A percentile compares a stretch with the other conserved stretches of the same genome.
phyloP scores from a whole-genome alignment of 805 yeast genomes.

The Millerozyma miso region DNA sequence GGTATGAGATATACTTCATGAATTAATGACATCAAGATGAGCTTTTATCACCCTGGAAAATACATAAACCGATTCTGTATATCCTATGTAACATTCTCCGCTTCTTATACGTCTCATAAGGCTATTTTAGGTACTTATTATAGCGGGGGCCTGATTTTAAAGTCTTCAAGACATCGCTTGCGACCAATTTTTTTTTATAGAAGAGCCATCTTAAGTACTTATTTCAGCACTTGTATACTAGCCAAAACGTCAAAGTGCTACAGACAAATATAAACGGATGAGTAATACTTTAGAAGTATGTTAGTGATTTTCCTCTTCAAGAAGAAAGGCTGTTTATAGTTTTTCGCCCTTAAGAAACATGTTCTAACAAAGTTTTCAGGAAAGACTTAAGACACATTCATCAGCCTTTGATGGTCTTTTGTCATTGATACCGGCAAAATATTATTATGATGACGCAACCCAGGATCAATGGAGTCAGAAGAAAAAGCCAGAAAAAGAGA shows the following conservation, averaged over 20 bases:
- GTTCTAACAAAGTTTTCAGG: conserved; percentile 39
- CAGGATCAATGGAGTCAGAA: conserved; percentile 87
- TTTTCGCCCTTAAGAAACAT: not conserved
- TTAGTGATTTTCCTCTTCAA: conserved; percentile 8
- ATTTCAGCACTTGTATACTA: no score
- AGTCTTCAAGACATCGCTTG: not conserved
- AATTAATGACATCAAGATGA: not conserved
- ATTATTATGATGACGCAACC: conserved; percentile 87
- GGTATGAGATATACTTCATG: not conserved
- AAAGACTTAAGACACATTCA: conserved; percentile 73
- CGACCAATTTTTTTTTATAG: not conserved
- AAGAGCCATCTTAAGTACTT: no score
- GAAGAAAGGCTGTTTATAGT: not conserved
- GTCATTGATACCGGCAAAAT: conserved; percentile 90
- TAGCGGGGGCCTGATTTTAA: no score
- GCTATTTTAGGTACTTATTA: no score
- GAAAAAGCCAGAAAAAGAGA: conserved; percentile 66
- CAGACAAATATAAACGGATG: conserved; percentile 24
- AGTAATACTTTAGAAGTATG: conserved; percentile 60
- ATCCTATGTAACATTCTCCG: no score
- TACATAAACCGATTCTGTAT: no score
- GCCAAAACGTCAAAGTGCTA: no score
- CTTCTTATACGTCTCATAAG: no score
- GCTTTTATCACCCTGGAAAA: no score
- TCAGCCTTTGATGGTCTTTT: conserved; percentile 83